Conservation (phyloP, 768 basidiomycete genomes). For the Tephrocybe sp. region DNA sequence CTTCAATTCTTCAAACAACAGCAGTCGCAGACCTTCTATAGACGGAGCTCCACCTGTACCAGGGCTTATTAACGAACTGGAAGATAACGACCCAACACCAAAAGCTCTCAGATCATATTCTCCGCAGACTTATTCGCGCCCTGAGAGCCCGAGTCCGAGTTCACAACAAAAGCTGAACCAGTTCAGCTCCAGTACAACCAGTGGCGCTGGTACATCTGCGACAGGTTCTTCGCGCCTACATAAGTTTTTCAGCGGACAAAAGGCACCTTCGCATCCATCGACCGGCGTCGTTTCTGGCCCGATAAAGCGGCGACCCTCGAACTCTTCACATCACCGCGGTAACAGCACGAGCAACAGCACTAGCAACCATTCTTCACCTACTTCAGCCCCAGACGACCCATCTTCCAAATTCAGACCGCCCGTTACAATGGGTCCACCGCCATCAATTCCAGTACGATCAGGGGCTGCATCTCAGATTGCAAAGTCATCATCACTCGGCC, state of each 20-base stretch:
- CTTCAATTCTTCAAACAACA: conserved; percentile 34
- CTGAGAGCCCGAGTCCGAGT: conserved; percentile 30
- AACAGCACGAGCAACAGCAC: conserved; percentile 15
- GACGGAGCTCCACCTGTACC: conserved; percentile 19
- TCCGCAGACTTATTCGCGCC: conserved; percentile 20
- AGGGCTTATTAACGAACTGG: conserved; percentile 14
- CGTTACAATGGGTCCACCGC: conserved; percentile 12
- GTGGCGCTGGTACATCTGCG: conserved; percentile 22
- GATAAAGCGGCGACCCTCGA: conserved; percentile 13
- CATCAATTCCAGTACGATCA: conserved; percentile 23
- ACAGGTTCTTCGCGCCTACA: conserved; percentile 22
- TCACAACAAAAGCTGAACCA: conserved; percentile 18
- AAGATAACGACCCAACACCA: conserved; percentile 25
- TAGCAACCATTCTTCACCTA: conserved; percentile 11
- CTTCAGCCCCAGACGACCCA: conserved; percentile 8
- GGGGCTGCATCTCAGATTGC: conserved; percentile 5
- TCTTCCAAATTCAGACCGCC: conserved; percentile 5
- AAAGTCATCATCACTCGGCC: conserved; percentile 12
- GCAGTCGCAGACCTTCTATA: conserved; percentile 22
- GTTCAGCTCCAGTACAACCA: conserved; percentile 20
- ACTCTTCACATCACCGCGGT: conserved; percentile 15
- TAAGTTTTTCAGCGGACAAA: conserved; percentile 17
- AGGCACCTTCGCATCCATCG: conserved; percentile 14
- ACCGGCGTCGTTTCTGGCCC: conserved; percentile 18
- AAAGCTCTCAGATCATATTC: conserved; percentile 26